Evolutionary conservation across 768 basidiomycete genomes (phyloP).

Genomic region (Lentinula sp.): DNA sequence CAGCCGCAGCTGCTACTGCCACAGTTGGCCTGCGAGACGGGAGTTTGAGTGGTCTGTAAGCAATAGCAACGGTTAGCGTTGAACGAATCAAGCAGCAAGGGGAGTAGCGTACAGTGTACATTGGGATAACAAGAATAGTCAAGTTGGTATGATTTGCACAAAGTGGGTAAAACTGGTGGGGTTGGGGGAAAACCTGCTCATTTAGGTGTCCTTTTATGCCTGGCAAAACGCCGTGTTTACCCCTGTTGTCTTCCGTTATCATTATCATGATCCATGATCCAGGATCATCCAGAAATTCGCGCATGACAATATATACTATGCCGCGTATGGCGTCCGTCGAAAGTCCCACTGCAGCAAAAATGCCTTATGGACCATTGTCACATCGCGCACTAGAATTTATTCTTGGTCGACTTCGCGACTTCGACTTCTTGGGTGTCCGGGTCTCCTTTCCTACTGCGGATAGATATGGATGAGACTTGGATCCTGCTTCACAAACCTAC

Average conservation of each 20-base stretch:
- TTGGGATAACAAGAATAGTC: conserved; percentile 13
- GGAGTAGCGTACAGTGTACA: conserved; percentile 32
- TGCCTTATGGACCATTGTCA: neutral
- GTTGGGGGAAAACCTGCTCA: neutral
- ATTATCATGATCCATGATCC: neutral
- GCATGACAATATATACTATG: neutral
- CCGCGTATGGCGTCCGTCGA: neutral
- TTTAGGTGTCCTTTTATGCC: neutral
- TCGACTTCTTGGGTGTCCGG: neutral
- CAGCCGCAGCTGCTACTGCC: conserved; percentile 45
- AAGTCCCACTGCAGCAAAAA: neutral
- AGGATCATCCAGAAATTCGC: neutral
- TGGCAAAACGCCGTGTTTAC: neutral
- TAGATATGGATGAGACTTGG: too few species aligned
- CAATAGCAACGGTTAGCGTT: neutral
- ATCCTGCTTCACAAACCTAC: too few species aligned
- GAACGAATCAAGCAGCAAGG: neutral
- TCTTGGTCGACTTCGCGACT: neutral
- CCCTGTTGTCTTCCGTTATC: neutral
- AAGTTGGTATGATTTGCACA: neutral
- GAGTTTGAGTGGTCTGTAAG: conserved; percentile 26
- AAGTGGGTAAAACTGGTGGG: neutral
- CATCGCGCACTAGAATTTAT: neutral
- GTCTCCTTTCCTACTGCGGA: too few species aligned
- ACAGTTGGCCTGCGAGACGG: conserved; percentile 37